Percentiles rank a stretch among this genome's conserved stretches.
These are phyloP conservation scores for Phytopythium boreale DNA, from an alignment of 352 stramenopile genomes.

Conservation along the genomic window DNA sequence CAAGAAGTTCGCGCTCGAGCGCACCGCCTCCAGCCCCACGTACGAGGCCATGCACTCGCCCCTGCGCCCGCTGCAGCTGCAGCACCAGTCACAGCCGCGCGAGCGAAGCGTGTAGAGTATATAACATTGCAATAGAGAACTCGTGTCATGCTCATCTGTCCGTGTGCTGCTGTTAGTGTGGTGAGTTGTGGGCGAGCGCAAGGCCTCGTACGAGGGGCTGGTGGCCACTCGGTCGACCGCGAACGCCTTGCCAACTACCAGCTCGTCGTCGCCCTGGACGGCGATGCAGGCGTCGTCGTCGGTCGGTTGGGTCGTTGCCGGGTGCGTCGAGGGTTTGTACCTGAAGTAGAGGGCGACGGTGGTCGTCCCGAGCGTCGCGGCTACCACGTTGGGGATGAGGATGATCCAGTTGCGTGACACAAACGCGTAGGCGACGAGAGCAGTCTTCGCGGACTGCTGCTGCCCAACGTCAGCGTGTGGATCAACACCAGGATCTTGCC, in stretches of 20 bases:
- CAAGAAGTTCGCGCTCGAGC: constrained; percentile 6
- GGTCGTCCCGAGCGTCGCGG: not conserved
- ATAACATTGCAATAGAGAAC: not conserved
- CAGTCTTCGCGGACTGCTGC: too few relatives aligned
- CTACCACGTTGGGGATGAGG: constrained; percentile 9
- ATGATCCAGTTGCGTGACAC: constrained; percentile 37
- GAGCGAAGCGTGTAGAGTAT: not conserved
- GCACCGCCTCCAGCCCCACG: constrained; percentile 1
- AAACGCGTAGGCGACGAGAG: constrained; percentile 39
- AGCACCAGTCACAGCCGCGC: not conserved
- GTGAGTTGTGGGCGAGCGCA: not conserved
- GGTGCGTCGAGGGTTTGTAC: constrained; percentile 25
- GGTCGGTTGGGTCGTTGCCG: not conserved
- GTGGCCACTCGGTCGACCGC: not conserved
- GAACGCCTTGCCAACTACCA: not conserved
- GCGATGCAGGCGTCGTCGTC: not conserved
- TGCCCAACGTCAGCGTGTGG: too few relatives aligned
- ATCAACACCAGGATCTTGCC: too few relatives aligned
- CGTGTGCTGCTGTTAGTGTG: not conserved
- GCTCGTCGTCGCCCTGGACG: not conserved
- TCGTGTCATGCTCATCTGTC: not conserved
- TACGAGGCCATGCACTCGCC: constrained; percentile 7
- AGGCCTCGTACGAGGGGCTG: not conserved
- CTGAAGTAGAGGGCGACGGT: constrained; percentile 22
- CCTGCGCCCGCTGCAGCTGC: constrained; percentile 3